Percentiles rank a stretch among this genome's conserved stretches.
Evolutionary conservation across 2,329 filamentous ascomycete species (phyloP).

Genomic region (Colletotrichum camelliae): DNA sequence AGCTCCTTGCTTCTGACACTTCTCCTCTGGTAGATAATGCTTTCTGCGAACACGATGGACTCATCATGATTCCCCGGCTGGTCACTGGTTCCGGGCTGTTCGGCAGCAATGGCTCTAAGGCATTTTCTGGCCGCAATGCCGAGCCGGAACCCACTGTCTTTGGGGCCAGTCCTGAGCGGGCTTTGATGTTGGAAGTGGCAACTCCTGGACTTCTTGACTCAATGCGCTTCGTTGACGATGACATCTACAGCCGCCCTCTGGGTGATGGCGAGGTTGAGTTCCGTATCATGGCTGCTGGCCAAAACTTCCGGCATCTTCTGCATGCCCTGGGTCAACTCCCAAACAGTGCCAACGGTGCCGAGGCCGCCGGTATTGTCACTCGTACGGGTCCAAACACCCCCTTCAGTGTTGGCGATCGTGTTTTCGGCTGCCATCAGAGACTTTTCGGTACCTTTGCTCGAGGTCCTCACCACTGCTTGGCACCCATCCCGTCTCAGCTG

Average conservation of each 20-base stretch:
- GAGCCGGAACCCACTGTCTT: neutral
- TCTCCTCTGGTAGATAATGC: neutral
- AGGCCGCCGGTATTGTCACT: conserved; percentile 37
- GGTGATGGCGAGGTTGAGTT: conserved; percentile 26
- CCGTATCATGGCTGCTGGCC: conserved; percentile 27
- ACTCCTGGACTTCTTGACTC: neutral
- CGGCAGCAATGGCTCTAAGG: neutral
- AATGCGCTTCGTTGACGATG: neutral
- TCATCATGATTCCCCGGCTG: neutral
- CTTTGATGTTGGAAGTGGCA: neutral
- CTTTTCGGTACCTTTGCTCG: conserved; percentile 25
- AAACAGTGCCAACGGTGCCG: conserved; percentile 26
- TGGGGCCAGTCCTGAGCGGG: neutral
- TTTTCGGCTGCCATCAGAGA: conserved; percentile 21
- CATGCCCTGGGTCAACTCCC: conserved; percentile 19
- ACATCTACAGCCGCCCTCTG: neutral
- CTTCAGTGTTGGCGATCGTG: conserved; percentile 35
- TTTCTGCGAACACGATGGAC: neutral
- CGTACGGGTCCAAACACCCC: conserved; percentile 33
- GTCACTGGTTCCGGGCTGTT: neutral
- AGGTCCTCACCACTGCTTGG: conserved; percentile 17
- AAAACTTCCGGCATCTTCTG: conserved; percentile 30
- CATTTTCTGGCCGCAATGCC: neutral
- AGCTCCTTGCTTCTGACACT: neutral
- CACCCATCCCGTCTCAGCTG: conserved; percentile 35